Base-by-base conservation (phyloP, 768 basidiomycete species). In the Leccinum arenicola region DNA sequence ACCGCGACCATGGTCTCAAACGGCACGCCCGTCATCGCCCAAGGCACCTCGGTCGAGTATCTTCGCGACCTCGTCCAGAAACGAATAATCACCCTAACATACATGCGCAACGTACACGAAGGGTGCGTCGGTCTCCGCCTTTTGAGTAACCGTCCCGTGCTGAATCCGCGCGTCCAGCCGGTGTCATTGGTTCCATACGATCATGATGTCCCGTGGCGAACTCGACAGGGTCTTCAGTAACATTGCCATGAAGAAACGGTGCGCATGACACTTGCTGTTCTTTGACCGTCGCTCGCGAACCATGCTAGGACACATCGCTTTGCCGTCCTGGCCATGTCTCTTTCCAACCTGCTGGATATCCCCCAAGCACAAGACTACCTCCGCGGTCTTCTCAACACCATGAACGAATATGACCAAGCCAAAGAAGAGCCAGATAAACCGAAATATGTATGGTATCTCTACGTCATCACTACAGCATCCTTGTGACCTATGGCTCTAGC, bases 171-270 rank as follows among this genome's bases (percentile, higher is more conserved):
- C 33, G 29, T 27, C 68, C 21, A 93, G 92, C 55, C 86, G 85
- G 56, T 86, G 85, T 62, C 87, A 92, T 69, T 93, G 92, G 92
- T 91, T 91, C 67, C 89, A 93, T 70, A 95, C 93, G 12, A 86
- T 95, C 64, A 80, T 90, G 68, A 83, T 95, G 66, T 85, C 88
- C 56, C 83, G 83, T 51, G 66, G 76, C 17, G 93, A 93, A 55
- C 82, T 95, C 4, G 87, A 91, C 58, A 83, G 79, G 52, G 83
- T 83, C 56, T 95, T 94, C 71, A 85, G 78, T 64, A 91, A 89
- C 68, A 71, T 73, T 7, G 83, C 82, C 19, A 93, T 93, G 86
- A 88, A 84, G 78, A 90, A 85, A 74, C 82, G 91, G 91, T 91
- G 57, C 55, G 81, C 66, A 29, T 14, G 19, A 21, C 40, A 27